Evolutionary conservation across 768 basidiomycete genomes (phyloP), one percentile per base, ranked within the genome.

Genomic region (Mycena vulgaris): DNA sequence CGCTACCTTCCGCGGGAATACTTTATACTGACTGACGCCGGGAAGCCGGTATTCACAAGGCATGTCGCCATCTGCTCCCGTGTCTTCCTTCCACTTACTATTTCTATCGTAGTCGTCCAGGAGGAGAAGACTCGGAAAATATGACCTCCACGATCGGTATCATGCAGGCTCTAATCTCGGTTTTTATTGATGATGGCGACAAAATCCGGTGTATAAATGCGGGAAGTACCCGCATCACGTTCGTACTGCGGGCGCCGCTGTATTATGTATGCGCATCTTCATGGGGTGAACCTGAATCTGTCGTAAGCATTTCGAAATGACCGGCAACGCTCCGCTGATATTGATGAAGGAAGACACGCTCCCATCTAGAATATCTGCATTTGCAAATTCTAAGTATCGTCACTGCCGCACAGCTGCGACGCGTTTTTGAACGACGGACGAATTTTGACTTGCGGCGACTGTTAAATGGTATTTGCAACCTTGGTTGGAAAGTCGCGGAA

Each of bases 1-100:
- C 77, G 78, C 57, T 88, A 84, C 75, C 82, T 85, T 59, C 89
- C 88, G 27, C 87, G 96, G 60, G 90, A 95, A 77, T 99, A 98
- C 79, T 98, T 94, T 77, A 89, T 98, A 19, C 86, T 99, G 23
- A 98, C 97, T 0, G 91, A 97, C 70, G 98, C 98, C 33, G 98
- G 98, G 31, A 99, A 99, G 80, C 97, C 97, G n/a, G 96, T 99
- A 14, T 99, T 94, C 77, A 86, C 90, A 48, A 95, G 94, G 96
- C 94, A 79, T 74, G 27, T 49, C n/a, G 27, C 31, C 35, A 14
- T 58, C 58, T 59, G 40, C 64, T 70, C 52, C 73, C 62, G 52
- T 51, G 49, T 45, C 45, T 58, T 75, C 35, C 14, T 25, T 70
- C 17, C 37, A 56, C 70, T 67, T 6, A 51, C 49, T 35, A 14